These are phyloP conservation scores for Ustilago sp. DNA, from an alignment of 1,284 basidiomycete genomes.

Conservation along the genomic window DNA sequence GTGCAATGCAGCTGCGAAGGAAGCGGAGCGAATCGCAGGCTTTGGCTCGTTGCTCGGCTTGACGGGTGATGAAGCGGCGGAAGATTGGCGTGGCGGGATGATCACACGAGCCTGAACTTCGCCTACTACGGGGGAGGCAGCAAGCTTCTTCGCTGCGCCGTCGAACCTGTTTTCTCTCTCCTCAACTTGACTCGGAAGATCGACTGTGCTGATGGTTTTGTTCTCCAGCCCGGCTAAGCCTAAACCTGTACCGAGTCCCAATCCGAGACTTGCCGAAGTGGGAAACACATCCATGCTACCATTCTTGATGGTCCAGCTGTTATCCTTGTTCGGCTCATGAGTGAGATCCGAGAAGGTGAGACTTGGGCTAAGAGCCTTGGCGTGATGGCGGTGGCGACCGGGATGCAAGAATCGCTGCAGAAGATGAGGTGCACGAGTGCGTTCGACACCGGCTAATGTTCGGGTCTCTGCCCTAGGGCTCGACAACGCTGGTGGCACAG, in stretches of 20 bases:
- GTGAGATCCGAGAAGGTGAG: constrained; percentile 31
- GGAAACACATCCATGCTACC: constrained; percentile 22
- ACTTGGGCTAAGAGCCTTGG: constrained; percentile 37
- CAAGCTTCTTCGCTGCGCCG: constrained; percentile 11
- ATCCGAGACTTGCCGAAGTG: constrained; percentile 6
- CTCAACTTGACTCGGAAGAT: constrained; percentile 44
- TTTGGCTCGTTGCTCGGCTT: neutral
- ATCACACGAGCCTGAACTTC: constrained; percentile 14
- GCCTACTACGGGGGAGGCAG: neutral
- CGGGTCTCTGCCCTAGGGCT: constrained; percentile 21
- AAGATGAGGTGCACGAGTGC: constrained; percentile 30
- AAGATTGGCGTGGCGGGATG: constrained; percentile 32
- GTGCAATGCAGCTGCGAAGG: neutral
- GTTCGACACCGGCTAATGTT: constrained; percentile 19
- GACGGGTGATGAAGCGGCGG: neutral
- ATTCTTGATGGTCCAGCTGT: constrained; percentile 15
- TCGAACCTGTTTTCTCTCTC: constrained; percentile 34
- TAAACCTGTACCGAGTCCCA: constrained; percentile 11
- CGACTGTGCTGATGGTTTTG: constrained; percentile 41
- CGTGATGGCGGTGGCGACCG: constrained; percentile 15
- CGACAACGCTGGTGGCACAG: neutral
- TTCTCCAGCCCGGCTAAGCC: constrained; percentile 31
- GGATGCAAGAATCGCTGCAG: constrained; percentile 45
- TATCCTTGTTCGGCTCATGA: constrained; percentile 6
- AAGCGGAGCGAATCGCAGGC: constrained; percentile 17